Evolutionary conservation across 1,284 basidiomycete genomes (phyloP), one percentile per base, ranked within the genome.

Genomic region (Rhodotorula sp.): DNA sequence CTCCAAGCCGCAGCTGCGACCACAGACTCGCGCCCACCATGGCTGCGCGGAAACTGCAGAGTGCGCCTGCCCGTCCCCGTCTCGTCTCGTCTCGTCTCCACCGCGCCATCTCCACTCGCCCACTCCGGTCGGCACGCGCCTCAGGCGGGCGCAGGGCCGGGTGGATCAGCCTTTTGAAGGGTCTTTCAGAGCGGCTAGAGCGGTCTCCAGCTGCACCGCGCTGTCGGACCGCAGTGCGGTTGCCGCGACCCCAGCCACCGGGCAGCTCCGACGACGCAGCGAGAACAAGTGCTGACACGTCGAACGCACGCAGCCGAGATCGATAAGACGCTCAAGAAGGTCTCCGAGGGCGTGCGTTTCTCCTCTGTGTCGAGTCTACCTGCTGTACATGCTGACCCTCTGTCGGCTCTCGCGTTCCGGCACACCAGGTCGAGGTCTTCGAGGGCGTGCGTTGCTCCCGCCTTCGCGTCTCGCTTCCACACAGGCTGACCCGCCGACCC

Each of bases 301-400:
- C 45, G 48, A 41, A 7, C n/a, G 27, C 14, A 13, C 44, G 25
- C 82, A 97, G 93, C 91, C 82, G 94, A 97, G 84, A 96, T 97
- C 78, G 94, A 97, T 87, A 88, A 91, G 81, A 97, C 93, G 66
- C 86, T 97, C 80, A 97, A 97, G 86, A 93, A 92, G 85, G 93
- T 97, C 78, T 79, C 89, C 50, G 91, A 94, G 83, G 94, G 94
- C 74, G 92, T 75, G 45, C 59, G 75, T 74, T 41, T 59, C 12
- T 44, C 2, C n/a, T 41, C 46, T 42, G 23, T 19, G n/a, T n/a
- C 25, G 17, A 19, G 21, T 50, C 10, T 10, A 21, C n/a, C 14
- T 41, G 3, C 2, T n/a, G n/a, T 3, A 1, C 57, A 41, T 17
- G 67, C 54, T 71, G 48, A 67, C 60, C 58, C 42, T 53, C 44